These are phyloP conservation scores for Krasilnikovozyma curviuscula DNA, from an alignment of 768 basidiomycete species.

Conservation along the genomic window DNA sequence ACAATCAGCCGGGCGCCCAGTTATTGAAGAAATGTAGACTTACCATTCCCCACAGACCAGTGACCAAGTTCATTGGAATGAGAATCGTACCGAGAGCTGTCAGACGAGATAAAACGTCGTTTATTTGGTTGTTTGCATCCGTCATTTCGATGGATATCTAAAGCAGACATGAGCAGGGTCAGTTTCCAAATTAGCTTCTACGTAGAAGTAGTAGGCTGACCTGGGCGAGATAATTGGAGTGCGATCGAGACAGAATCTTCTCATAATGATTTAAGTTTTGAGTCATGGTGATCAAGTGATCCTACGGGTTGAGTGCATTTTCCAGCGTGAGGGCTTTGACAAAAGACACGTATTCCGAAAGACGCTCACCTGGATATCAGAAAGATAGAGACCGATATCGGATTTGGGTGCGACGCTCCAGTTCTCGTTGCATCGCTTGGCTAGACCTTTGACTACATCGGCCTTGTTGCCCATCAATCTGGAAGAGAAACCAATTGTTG, in stretches of 20 bases:
- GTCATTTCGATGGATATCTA: conserved; percentile 99
- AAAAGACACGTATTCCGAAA: conserved; percentile 7
- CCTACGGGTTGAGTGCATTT: conserved; percentile 28
- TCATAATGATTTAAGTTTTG: conserved; percentile 99
- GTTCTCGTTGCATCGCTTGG: conserved; percentile 37
- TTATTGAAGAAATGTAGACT: not conserved
- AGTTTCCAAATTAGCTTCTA: too few relatives aligned
- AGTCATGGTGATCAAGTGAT: conserved; percentile 98
- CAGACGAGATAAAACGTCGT: conserved; percentile 64
- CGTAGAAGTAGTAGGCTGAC: too few relatives aligned
- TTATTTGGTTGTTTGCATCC: conserved; percentile 92
- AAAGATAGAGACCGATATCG: conserved; percentile 88
- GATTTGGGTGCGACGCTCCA: conserved; percentile 85
- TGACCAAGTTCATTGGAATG: conserved; percentile 64
- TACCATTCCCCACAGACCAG: conserved; percentile 80
- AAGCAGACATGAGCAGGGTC: too few relatives aligned
- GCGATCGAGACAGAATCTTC: conserved; percentile 93
- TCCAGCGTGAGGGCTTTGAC: not conserved
- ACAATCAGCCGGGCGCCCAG: not conserved
- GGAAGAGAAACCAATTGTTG: too few relatives aligned
- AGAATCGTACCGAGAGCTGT: conserved; percentile 68
- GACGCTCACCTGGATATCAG: conserved; percentile 65
- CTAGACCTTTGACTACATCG: conserved; percentile 94
- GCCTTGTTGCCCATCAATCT: conserved; percentile 98
- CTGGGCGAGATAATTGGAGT: conserved; percentile 97